Evolutionary conservation across 2,329 filamentous ascomycete genomes (phyloP), one percentile per base, ranked within the genome.

Genomic region (Helotiales sp.): DNA sequence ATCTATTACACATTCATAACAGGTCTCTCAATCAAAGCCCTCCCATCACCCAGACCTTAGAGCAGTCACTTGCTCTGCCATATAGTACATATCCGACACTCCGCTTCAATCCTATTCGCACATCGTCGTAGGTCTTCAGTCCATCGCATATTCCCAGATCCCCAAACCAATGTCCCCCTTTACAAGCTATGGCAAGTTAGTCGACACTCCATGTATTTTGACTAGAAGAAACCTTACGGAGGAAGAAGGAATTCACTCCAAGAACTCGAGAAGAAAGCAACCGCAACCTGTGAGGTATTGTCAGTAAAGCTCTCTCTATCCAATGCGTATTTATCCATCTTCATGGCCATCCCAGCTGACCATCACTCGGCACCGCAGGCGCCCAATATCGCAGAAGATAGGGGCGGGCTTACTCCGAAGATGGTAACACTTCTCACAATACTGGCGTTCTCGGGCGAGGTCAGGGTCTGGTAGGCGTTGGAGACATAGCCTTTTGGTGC

Each of bases 231-330:
- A n/a, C n/a, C 84, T 80, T 80, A 88, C 86, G 87, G 86, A 78
- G 89, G 89, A 71, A 91, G 83, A 66, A 92, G 84, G 74, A 87
- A 81, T 77, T 91, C 89, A 79, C 86, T 86, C 83, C 87, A 89
- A 63, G 87, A 86, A 81, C 88, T 91, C 66, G 87, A 84, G 72
- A 92, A 83, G 78, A 92, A 88, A 43, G 88, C 85, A 63, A 91
- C 85, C 50, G 88, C 88, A 72, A 82, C 86, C 88, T 91, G 66
- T 66, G 34, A 67, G n/a, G n/a, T 13, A 34, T 45, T 65, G 24
- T 71, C 76, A 69, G 49, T 28, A 59, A 49, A n/a, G 20, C 32
- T 34, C 40, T 47, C 47, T 59, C 37, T 15, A 15, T 49, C 59
- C 37, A 50, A n/a, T n/a, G n/a, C n/a, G n/a, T n/a, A 60, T 34